These are phyloP conservation scores for Geotrichum macrosporum DNA, from an alignment of 1,139 yeast genomes.

Conservation along the genomic window DNA sequence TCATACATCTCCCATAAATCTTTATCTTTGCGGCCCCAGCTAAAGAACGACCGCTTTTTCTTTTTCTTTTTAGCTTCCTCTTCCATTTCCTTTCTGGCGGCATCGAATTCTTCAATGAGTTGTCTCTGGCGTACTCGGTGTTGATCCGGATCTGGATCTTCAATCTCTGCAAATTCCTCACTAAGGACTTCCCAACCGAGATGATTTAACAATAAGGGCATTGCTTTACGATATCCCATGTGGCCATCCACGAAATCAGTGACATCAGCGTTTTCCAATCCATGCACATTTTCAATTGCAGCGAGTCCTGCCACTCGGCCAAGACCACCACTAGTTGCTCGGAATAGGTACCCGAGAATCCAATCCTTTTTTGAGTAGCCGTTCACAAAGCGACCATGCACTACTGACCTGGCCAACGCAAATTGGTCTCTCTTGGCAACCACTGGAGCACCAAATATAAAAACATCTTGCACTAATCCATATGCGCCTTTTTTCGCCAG, in stretches of 20 bases:
- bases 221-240: slow-evolving; percentile 91
- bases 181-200: slow-evolving; percentile 78
- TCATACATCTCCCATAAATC: slow-evolving; percentile 83
- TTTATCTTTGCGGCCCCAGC: slow-evolving; percentile 67
- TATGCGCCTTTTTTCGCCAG: slow-evolving; percentile 80
- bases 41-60: slow-evolving; percentile 35
- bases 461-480: slow-evolving; percentile 87
- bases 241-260: slow-evolving; percentile 89
- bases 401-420: slow-evolving; percentile 76
- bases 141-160: slow-evolving; percentile 90
- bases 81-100: slow-evolving; percentile 58
- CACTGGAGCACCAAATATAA: slow-evolving; percentile 82
- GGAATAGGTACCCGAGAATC: slow-evolving; percentile 89
- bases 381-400: slow-evolving; percentile 83
- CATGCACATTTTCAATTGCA: slow-evolving; percentile 54
- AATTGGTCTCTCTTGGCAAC: slow-evolving; percentile 76
- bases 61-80: no score
- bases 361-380: slow-evolving; percentile 93
- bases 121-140: slow-evolving; percentile 72
- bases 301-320: slow-evolving; percentile 87
- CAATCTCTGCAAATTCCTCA: slow-evolving; percentile 93
- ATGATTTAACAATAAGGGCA: slow-evolving; percentile 69
- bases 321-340: slow-evolving; percentile 95
- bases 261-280: slow-evolving; percentile 80
- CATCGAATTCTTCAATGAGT: slow-evolving; percentile 76